Percentiles rank a stretch among this genome's conserved stretches.
phyloP scores from a whole-genome alignment of 495 filamentous ascomycete species.

The Aspergillus ostianus region DNA sequence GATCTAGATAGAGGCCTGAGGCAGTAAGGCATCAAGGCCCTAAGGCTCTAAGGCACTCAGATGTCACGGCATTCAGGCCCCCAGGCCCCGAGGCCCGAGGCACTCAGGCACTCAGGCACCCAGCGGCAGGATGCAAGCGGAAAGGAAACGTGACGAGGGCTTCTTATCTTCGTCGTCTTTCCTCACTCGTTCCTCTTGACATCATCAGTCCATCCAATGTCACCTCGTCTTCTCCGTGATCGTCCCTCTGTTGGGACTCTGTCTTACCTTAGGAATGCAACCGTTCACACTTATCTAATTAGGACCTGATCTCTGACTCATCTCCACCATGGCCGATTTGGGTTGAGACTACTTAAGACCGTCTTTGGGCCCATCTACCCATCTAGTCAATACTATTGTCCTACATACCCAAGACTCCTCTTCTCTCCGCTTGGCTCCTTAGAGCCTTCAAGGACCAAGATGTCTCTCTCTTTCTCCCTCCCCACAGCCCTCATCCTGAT shows the following conservation, averaged over 20 bases:
- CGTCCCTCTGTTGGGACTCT: no score
- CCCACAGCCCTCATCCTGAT: slow-evolving; percentile 57
- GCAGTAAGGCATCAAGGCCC: slow-evolving; percentile 1
- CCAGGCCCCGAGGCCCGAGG: background rate
- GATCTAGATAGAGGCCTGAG: slow-evolving; percentile 12
- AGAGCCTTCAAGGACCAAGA: slow-evolving; percentile 1
- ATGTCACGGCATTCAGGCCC: background rate
- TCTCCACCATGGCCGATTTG: background rate
- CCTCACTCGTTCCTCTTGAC: background rate
- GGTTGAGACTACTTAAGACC: no score
- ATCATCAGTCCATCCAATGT: no score
- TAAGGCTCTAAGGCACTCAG: background rate
- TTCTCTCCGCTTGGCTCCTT: background rate
- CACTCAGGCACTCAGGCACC: background rate
- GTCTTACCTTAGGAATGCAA: no score
- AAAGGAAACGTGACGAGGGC: no score
- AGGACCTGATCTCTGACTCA: no score
- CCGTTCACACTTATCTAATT: no score
- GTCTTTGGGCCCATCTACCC: no score
- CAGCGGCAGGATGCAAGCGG: background rate
- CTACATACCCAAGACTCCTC: background rate
- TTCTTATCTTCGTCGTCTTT: no score
- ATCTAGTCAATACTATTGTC: background rate
- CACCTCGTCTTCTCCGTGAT: no score
- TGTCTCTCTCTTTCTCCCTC: slow-evolving; percentile 20